These are phyloP conservation scores for Cercospora sp. DNA, from an alignment of 2,329 filamentous ascomycete species.

Conservation along the genomic window DNA sequence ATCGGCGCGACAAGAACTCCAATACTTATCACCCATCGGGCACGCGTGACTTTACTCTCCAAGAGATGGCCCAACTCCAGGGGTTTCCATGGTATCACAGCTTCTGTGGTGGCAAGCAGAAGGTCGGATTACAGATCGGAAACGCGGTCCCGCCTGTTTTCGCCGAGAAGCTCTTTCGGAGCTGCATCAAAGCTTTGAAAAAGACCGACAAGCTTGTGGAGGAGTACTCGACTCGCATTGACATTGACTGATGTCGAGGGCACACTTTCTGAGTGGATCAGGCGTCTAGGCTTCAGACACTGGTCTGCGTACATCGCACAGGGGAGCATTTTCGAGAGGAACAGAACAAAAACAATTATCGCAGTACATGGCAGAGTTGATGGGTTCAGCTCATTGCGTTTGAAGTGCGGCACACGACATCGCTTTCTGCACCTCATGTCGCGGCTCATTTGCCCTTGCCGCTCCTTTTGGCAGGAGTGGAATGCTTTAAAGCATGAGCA, in stretches of 20 bases:
- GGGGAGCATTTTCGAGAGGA: background rate
- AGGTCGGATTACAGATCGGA: slow-evolving; percentile 65
- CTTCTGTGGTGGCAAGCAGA: slow-evolving; percentile 59
- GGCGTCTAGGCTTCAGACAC: background rate
- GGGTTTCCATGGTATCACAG: slow-evolving; percentile 64
- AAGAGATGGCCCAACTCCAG: slow-evolving; percentile 51
- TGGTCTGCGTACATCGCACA: background rate
- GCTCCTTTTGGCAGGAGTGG: background rate
- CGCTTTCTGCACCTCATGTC: no score
- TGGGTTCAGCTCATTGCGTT: background rate
- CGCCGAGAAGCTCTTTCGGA: slow-evolving; percentile 21
- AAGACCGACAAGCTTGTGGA: slow-evolving; percentile 19
- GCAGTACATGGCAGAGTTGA: background rate
- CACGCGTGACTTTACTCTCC: slow-evolving; percentile 60
- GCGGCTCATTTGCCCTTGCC: background rate
- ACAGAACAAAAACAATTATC: background rate
- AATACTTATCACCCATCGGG: slow-evolving; percentile 65
- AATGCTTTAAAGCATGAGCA: background rate
- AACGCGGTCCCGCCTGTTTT: slow-evolving; percentile 66
- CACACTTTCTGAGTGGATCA: background rate
- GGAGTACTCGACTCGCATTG: slow-evolving; percentile 2
- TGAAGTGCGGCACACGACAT: background rate
- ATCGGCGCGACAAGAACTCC: background rate
- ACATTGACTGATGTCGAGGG: background rate
- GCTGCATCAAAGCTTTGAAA: slow-evolving; percentile 18